Evolutionary conservation across 108 stramenopile genomes (phyloP).

Genomic region (Licmophora abbreviata): DNA sequence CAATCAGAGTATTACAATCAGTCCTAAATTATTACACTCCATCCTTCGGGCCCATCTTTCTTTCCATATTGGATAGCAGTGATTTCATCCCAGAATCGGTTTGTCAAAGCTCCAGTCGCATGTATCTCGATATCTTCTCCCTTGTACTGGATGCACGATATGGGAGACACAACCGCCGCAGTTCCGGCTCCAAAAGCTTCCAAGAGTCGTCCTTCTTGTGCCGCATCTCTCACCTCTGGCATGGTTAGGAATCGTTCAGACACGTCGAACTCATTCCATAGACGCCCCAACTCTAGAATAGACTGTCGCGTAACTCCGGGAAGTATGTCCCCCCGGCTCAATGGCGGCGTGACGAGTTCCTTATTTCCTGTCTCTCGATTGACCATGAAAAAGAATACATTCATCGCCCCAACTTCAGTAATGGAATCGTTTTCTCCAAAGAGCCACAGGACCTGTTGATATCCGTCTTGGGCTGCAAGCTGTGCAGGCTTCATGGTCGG

Average conservation of each 20-base stretch:
- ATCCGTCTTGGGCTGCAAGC: constrained; percentile 72
- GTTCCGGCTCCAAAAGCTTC: constrained; percentile 97
- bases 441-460: constrained; percentile 89
- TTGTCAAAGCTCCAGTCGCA: constrained; percentile 71
- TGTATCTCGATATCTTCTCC: constrained; percentile 74
- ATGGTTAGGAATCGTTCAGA: constrained; percentile 73
- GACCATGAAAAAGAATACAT: constrained; percentile 83
- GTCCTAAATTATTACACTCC: constrained; percentile 22
- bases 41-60: constrained; percentile 54
- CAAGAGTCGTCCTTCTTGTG: constrained; percentile 65
- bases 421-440: constrained; percentile 83
- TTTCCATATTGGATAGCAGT: constrained; percentile 87
- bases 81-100: constrained; percentile 79
- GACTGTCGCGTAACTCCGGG: constrained; percentile 90
- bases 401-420: constrained; percentile 98
- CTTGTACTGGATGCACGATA: constrained; percentile 71
- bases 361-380: constrained; percentile 45
- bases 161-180: constrained; percentile 92
- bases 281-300: constrained; percentile 65
- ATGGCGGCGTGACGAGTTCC: constrained; percentile 90
- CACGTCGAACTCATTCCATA: constrained; percentile 70
- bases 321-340: constrained; percentile 87
- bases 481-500: constrained; percentile 84
- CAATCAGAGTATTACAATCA: no score
- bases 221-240: constrained; percentile 73